Conservation (phyloP, 441 rosid genomes). For the Gossypium gossypioides region DNA sequence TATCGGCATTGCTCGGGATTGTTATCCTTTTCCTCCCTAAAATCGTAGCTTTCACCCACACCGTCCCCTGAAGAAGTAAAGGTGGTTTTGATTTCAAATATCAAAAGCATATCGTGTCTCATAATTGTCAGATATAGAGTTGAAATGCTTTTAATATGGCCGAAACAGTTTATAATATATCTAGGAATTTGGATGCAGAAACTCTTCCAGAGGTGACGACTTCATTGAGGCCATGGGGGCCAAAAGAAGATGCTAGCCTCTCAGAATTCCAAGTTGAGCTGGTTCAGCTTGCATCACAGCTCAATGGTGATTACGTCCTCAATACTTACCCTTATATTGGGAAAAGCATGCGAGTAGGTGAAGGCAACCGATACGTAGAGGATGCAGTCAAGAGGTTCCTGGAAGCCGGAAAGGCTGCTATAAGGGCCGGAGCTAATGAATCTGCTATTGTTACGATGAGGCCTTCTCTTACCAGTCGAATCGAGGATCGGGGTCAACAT, state of each 20-base stretch:
- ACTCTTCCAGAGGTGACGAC: conserved; percentile 51
- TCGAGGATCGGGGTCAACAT: conserved; percentile 21
- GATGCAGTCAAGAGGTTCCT: conserved; percentile 76
- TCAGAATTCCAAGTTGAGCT: conserved; percentile 86
- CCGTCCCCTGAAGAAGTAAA: neutral
- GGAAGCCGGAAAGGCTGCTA: conserved; percentile 81
- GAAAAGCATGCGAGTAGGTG: conserved; percentile 64
- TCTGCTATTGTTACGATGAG: conserved; percentile 76
- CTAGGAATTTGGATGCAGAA: conserved; percentile 36
- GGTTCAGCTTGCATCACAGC: conserved; percentile 89
- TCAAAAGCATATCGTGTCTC: neutral
- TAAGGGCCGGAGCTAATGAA: conserved; percentile 84
- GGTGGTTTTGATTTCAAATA: neutral
- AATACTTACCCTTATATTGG: conserved; percentile 74
- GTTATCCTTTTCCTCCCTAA: neutral
- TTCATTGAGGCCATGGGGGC: conserved; percentile 60
- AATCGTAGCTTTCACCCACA: neutral
- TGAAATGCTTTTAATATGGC: neutral
- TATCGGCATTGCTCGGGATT: neutral
- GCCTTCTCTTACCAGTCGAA: conserved; percentile 74
- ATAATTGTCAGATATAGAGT: neutral
- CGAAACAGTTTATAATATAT: neutral
- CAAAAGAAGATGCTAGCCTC: conserved; percentile 55
- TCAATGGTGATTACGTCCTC: conserved; percentile 71
- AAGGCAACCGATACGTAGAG: conserved; percentile 74